Base-by-base conservation (phyloP, 306 rosid species). In the Lathyrus tuberosus region DNA sequence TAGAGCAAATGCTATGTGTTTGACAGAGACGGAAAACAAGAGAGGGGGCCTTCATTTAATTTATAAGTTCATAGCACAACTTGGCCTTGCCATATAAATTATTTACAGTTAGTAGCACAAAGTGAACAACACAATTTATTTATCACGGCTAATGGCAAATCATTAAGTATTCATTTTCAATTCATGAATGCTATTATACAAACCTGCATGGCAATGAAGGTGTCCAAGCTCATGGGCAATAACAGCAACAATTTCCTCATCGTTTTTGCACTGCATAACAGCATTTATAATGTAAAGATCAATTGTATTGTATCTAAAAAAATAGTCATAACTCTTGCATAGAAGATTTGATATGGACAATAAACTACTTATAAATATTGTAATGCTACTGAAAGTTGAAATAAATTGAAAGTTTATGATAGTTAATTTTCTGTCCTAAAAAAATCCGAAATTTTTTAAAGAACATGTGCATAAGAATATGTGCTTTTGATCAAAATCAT, bases 161-260 rank as follows among this genome's bases (percentile, higher is more conserved):
- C 40, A 70, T 49, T 46, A 44, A 52, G 65, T 43, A 60, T 65
- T 62, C 14, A 62, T n/a, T 63, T 72, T 59, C 18, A 73, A 65
- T 72, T 58, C 57, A 52, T 64, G 59, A 54, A 65, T 51, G 80
- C 56, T 49, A 62, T 52, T 20, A 13, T 61, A 81, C 86, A 71
- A 78, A 94, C 98, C 97, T 94, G 98, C 85, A 90, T 83, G 17
- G 98, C 98, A 42, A 94, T 70, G 84, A 94, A 94, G 8, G 98
- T 94, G 99, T 77, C 99, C 99, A 62, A 94, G 82, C 80, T 94
- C 97, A 62, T 94, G 99, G 69, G 96, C 99, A 79, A 91, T 91
- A 69, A 94, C 99, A 53, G 99, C 97, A 60, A 90, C 97, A 72
- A 94, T 87, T 82, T 94, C 99, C 67, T 94, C 96, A 41, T 90